Conservation (phyloP, 2,329 filamentous ascomycete species). For the Elsinoe perseae region DNA sequence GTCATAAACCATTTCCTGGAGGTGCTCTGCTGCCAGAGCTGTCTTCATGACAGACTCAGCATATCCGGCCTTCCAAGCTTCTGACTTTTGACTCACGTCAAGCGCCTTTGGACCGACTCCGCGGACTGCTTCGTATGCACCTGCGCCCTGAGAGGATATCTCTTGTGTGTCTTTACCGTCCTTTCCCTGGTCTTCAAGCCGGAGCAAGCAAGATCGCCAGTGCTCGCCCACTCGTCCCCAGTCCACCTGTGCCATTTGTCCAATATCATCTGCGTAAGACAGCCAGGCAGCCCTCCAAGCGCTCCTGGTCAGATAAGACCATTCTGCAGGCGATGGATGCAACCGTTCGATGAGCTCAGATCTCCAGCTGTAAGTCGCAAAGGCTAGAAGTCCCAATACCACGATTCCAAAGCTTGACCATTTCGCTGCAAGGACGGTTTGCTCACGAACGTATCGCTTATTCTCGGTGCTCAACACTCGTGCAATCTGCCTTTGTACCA, state of each 20-base stretch:
- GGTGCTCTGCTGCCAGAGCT: conserved; percentile 67
- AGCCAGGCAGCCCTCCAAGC: conserved; percentile 53
- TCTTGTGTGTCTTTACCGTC: conserved; percentile 61
- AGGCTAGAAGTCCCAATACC: conserved; percentile 50
- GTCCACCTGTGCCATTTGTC: conserved; percentile 52
- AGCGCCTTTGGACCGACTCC: conserved; percentile 51
- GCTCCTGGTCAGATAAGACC: conserved; percentile 64
- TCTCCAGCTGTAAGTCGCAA: conserved; percentile 58
- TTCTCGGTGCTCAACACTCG: conserved; percentile 75
- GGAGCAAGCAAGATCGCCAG: conserved; percentile 51
- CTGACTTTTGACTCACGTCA: conserved; percentile 67
- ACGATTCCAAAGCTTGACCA: conserved; percentile 61
- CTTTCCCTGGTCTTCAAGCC: conserved; percentile 59
- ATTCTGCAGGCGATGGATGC: conserved; percentile 76
- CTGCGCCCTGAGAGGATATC: conserved; percentile 19
- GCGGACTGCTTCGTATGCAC: conserved; percentile 33
- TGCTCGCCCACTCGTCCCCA: conserved; percentile 61
- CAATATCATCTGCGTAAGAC: conserved; percentile 44
- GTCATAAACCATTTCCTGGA: conserved; percentile 73
- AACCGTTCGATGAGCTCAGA: conserved; percentile 68
- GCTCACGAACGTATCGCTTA: conserved; percentile 60
- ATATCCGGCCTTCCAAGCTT: conserved; percentile 81
- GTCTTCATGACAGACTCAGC: conserved; percentile 72
- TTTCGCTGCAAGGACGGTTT: conserved; percentile 61
- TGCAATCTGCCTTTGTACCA: conserved; percentile 40